Conservation (phyloP, 345 rosid genomes). For the Toxicodendron radicans region DNA sequence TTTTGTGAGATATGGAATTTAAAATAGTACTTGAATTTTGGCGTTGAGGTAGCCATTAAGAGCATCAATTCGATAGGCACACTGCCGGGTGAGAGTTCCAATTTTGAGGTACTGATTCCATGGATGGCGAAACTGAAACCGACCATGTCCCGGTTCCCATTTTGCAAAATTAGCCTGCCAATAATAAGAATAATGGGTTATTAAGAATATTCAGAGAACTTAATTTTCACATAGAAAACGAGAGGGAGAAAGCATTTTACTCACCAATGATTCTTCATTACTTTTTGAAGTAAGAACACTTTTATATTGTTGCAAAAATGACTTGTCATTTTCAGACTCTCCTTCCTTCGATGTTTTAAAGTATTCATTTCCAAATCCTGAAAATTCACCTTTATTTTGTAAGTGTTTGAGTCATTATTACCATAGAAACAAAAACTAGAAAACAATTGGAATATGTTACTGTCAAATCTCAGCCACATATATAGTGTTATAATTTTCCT, state of each 20-base stretch:
- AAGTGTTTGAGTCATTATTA: background rate
- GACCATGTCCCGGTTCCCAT: slow-evolving; percentile 89
- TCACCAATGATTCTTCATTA: slow-evolving; percentile 71
- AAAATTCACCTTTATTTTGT: background rate
- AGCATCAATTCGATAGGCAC: slow-evolving; percentile 65
- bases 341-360: slow-evolving; percentile 29
- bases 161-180: slow-evolving; percentile 72
- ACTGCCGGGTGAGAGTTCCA: slow-evolving; percentile 50
- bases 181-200: background rate
- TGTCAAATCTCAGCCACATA: too few relatives aligned
- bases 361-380: slow-evolving; percentile 65
- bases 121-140: slow-evolving; percentile 68
- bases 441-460: background rate
- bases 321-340: slow-evolving; percentile 28
- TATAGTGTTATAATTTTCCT: too few relatives aligned
- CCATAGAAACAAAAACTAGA: background rate
- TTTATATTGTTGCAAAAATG: slow-evolving; percentile 46
- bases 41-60: slow-evolving; percentile 48
- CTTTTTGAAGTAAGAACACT: slow-evolving; percentile 61
- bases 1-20: background rate
- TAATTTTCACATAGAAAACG: too few relatives aligned
- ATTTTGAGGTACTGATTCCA: slow-evolving; percentile 68
- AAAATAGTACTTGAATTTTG: slow-evolving; percentile 40
- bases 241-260: slow-evolving; percentile 11
- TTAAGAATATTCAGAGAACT: background rate